Evolutionary conservation across 805 yeast species (phyloP).

Genomic region (Candida fluviatilis): DNA sequence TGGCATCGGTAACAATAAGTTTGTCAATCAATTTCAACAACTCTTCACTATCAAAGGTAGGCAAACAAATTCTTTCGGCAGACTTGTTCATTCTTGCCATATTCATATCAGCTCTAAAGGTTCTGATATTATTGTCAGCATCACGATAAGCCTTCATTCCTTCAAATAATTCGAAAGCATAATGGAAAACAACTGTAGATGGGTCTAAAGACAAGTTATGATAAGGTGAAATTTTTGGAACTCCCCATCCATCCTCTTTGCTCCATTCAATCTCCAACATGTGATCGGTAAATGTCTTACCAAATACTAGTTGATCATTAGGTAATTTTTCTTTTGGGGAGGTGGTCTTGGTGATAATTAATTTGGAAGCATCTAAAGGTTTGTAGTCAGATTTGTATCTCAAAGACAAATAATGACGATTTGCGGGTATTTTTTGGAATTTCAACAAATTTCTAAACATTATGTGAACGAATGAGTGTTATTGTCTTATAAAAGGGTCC

Average conservation of each 20-base stretch:
- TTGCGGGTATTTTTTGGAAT: background rate
- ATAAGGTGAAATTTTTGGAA: constrained; percentile 84
- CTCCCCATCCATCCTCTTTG: constrained; percentile 71
- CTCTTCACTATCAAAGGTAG: constrained; percentile 77
- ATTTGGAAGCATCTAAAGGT: constrained; percentile 32
- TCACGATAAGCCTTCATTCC: constrained; percentile 90
- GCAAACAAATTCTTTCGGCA: constrained; percentile 88
- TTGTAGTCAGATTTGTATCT: constrained; percentile 4
- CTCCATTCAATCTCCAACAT: constrained; percentile 88
- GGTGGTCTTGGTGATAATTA: constrained; percentile 33
- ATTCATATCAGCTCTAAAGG: constrained; percentile 90
- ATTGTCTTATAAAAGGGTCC: too few relatives aligned
- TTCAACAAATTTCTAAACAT: background rate
- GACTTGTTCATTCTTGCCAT: constrained; percentile 88
- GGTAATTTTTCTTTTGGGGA: constrained; percentile 35
- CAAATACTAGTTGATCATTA: constrained; percentile 39
- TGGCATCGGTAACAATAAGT: constrained; percentile 67
- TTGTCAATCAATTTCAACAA: constrained; percentile 71
- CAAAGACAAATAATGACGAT: background rate
- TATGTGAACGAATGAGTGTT: too few relatives aligned
- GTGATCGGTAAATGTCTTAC: constrained; percentile 72
- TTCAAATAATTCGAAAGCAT: constrained; percentile 92
- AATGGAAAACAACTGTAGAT: constrained; percentile 89
- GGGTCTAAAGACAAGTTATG: constrained; percentile 78
- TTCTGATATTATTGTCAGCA: constrained; percentile 57